Base-by-base conservation (phyloP, 2,329 filamentous ascomycete genomes). In the Phialemoniopsis sp. region DNA sequence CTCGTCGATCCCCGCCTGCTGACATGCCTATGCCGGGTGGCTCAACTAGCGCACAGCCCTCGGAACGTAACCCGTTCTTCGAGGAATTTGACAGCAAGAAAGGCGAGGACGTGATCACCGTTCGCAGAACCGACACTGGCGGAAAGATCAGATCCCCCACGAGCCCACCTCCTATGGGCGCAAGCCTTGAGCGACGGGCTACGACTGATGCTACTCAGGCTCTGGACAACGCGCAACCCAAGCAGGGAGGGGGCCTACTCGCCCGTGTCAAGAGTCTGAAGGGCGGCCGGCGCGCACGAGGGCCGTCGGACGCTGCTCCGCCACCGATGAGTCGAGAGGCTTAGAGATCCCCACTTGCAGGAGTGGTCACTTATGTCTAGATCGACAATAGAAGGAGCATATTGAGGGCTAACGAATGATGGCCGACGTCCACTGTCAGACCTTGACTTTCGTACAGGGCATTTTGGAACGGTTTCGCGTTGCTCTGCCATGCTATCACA, bases 191-290 rank as follows among this genome's bases (percentile, higher is more conserved):
- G 62, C 75, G 85, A 49, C 76, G 82, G 49, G 60, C 72, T 3
- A 89, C 85, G 5, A 67, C 73, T 13, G 84, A 87, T 47, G 70
- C 64, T 10, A 53, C 58, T 13, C 50, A 55, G 14, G 55, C 55
- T 36, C 67, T 69, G 42, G 69, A 66, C 30, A 62, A 55, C 2
- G 28, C 38, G 8, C 54, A 53, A 61, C 47, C 56, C 59, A 49
- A 58, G 64, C 49, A 68, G 33, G 76, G 76, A 34, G 84, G 86
- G 3, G 85, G 87, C 3, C 82, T 94, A 46, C 59, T 94, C 45
- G 86, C 78, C 38, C 78, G 88, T 39, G 87, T 93, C 67, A 89
- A 87, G 74, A 89, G 84, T 62, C 66, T 93, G 63, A 90, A 88
- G 68, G 83, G 84, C 37, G 79, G 80, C 26, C 73, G 82, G 47